Percentiles rank a stretch among this genome's conserved stretches.
Evolutionary conservation across 2,329 filamentous ascomycete genomes (phyloP).

Genomic region (Apiospora phragmitis): DNA sequence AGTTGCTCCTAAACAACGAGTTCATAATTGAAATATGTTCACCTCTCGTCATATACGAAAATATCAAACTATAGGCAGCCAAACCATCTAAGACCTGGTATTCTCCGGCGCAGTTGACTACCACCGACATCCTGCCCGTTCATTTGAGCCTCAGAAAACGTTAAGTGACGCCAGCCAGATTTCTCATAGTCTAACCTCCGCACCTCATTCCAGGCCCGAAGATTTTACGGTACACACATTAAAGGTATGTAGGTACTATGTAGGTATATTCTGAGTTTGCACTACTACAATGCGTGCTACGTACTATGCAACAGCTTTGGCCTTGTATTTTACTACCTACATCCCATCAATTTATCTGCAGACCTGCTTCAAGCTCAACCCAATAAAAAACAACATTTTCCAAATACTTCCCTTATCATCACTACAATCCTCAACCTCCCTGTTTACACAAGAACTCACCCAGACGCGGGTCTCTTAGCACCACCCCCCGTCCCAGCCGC

Average conservation of each 20-base stretch:
- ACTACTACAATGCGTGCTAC: background rate
- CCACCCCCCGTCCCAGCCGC: background rate
- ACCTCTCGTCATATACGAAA: background rate
- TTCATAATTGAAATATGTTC: too few species aligned
- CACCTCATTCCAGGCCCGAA: too few species aligned
- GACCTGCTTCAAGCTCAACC: background rate
- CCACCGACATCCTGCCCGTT: background rate
- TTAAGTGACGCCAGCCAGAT: too few species aligned
- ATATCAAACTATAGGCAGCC: background rate
- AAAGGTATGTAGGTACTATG: background rate
- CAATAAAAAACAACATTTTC: background rate
- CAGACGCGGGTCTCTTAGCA: background rate
- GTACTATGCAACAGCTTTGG: background rate
- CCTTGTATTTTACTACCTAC: conserved; percentile 2
- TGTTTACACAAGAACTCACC: background rate
- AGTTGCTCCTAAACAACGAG: too few species aligned
- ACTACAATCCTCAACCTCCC: background rate
- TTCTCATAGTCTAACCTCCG: too few species aligned
- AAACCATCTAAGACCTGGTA: too few species aligned
- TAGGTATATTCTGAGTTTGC: background rate
- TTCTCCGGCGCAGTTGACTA: too few species aligned
- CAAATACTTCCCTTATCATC: background rate
- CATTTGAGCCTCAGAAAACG: too few species aligned
- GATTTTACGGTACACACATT: too few species aligned
- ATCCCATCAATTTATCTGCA: conserved; percentile 4